Evolutionary conservation across 2,329 filamentous ascomycete species (phyloP), one percentile per base, ranked within the genome.

Genomic region (Plectosphaerella plurivora): DNA sequence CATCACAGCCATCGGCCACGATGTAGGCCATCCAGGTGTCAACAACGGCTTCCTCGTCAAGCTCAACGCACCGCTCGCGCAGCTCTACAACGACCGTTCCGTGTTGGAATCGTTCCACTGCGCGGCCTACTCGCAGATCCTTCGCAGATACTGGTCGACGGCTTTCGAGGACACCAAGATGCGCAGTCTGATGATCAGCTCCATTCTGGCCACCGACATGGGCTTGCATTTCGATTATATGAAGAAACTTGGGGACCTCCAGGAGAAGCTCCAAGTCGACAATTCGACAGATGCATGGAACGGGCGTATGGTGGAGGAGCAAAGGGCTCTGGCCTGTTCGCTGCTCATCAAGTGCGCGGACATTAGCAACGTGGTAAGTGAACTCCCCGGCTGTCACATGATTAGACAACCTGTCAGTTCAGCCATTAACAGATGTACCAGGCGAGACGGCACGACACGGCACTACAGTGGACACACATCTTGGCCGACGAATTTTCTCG

Each of bases 141-240:
- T 99, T 42, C 87, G 93, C 48, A 84, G 91, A 47, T 87, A 97
- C 67, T 99, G 94, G 94, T 91, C 92, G 0, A 77, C 82, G 4
- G 88, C 87, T 2, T 95, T 95, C 60, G 79, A 87, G 57, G 87
- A 94, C 61, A 78, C 79, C 46, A 85, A 85, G 53, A 89, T 97
- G 80, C 86, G 93, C 51, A 88, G 87, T 60, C 75, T 96, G 7
- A 94, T 97, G 87, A 97, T 97, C 62, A 96, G 91, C 67, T 94
- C 91, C n/a, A 97, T 99, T 54, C 75, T 99, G 22, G 91, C 94
- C 3, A 99, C 94, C 0, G 94, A 99, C 64, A 99, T 99, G 94
- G 91, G 91, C 8, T 73, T 96, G 7, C 94, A 99, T 70, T 96
- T 96, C 62, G 91, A 95, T 62, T 99, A 97, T 69, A 97, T 97